phyloP scores from a whole-genome alignment of 1,284 basidiomycete genomes.

The Sanghuangporus baumii region DNA sequence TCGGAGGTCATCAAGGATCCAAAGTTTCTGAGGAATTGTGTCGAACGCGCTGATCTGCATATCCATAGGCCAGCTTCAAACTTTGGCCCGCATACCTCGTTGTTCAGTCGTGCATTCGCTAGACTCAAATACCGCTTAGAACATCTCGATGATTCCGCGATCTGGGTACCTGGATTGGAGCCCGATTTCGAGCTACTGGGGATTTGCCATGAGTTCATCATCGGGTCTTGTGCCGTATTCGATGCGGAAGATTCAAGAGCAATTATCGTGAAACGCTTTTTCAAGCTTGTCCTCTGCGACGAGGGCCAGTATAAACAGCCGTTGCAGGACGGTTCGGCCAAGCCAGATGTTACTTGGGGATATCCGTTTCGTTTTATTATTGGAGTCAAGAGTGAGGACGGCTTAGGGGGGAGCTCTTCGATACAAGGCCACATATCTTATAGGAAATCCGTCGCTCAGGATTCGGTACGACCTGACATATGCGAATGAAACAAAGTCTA shows the following conservation, averaged over 20 bases:
- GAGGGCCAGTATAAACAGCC: neutral
- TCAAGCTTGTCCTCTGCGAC: neutral
- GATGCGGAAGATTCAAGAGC: neutral
- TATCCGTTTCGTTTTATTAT: neutral
- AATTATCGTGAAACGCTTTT: too few relatives aligned
- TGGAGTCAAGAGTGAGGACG: neutral
- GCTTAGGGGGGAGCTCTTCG: neutral
- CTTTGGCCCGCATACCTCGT: neutral
- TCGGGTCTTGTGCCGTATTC: neutral
- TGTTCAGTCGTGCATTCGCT: neutral
- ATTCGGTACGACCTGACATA: neutral
- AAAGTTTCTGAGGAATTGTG: neutral
- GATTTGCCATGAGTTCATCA: neutral
- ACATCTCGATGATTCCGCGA: neutral
- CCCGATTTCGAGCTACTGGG: neutral
- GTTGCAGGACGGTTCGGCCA: neutral
- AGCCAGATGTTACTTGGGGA: neutral
- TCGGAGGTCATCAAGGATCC: neutral
- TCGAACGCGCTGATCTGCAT: neutral
- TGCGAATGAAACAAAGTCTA: neutral
- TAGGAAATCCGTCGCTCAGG: neutral
- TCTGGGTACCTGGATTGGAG: neutral
- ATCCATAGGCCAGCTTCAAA: neutral
- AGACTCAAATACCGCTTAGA: neutral
- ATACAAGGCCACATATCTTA: neutral